Percentiles rank a stretch among this genome's conserved stretches.
Conservation (phyloP, 495 filamentous ascomycete species). For the Penicillium lagena region DNA sequence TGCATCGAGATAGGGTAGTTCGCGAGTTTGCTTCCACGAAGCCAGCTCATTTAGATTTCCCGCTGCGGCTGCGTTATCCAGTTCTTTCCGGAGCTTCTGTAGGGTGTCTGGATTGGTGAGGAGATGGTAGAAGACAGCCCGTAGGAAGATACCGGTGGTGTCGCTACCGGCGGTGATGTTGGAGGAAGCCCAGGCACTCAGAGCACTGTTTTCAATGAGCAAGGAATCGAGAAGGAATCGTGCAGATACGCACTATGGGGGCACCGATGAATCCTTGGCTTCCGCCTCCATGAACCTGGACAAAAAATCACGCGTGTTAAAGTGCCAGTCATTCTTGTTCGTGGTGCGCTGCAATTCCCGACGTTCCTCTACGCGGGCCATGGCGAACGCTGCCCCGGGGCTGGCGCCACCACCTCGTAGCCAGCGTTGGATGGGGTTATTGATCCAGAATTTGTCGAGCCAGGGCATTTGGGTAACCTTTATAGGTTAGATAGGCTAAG, state of each 20-base stretch:
- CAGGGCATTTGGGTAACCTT: slow-evolving; percentile 33
- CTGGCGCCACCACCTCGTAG: not conserved
- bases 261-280: too few relatives aligned
- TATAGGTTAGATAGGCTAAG: not conserved
- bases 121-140: slow-evolving; percentile 25
- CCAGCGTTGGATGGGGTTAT: slow-evolving; percentile 7
- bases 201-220: not conserved
- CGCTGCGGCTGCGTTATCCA: too few relatives aligned
- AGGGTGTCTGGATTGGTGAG: slow-evolving; percentile 21
- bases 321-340: too few relatives aligned
- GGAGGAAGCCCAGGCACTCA: slow-evolving; percentile 11
- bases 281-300: too few relatives aligned
- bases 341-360: too few relatives aligned
- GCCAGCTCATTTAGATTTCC: slow-evolving; percentile 1
- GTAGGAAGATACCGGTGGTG: slow-evolving; percentile 35
- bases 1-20: slow-evolving; percentile 34
- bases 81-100: too few relatives aligned
- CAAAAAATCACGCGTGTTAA: too few relatives aligned
- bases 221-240: not conserved
- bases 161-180: slow-evolving; percentile 43
- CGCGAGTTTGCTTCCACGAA: slow-evolving; percentile 26
- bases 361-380: slow-evolving; percentile 2
- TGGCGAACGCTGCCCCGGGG: slow-evolving; percentile 7
- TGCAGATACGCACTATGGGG: too few relatives aligned
- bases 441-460: slow-evolving; percentile 23